phyloP scores from a whole-genome alignment of 768 basidiomycete genomes.

The Mycena maculata region DNA sequence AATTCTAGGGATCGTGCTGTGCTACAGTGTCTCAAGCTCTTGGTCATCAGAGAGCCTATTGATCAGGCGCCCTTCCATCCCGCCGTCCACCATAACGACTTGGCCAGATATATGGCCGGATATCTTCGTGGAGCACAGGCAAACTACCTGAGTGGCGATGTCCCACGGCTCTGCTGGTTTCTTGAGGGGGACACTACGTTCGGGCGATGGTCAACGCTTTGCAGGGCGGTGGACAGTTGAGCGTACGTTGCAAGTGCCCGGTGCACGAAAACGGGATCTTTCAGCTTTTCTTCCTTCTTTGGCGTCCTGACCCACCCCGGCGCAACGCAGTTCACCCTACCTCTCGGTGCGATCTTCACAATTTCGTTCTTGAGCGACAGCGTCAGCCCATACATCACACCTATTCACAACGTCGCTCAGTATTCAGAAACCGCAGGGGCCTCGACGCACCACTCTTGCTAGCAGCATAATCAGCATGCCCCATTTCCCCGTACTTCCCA shows the following conservation, averaged over 20 bases:
- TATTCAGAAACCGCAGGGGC: too few relatives aligned
- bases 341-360: constrained; percentile 77
- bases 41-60: background rate
- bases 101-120: constrained; percentile 82
- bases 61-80: constrained; percentile 60
- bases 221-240: background rate
- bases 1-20: constrained; percentile 14
- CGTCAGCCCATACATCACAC: constrained; percentile 79
- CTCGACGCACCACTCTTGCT: constrained; percentile 19
- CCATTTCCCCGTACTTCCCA: constrained; percentile 79
- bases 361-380: constrained; percentile 84
- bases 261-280: constrained; percentile 65
- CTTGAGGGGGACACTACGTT: constrained; percentile 70
- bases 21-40: background rate
- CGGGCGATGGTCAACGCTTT: background rate
- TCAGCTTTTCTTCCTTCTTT: constrained; percentile 68
- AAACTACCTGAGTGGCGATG: constrained; percentile 71
- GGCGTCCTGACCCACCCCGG: constrained; percentile 79
- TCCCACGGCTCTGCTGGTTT: constrained; percentile 73
- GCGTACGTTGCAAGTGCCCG: constrained; percentile 75
- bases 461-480: constrained; percentile 50
- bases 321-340: constrained; percentile 75
- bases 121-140: constrained; percentile 67
- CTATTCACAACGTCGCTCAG: constrained; percentile 43
- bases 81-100: constrained; percentile 77